Evolutionary conservation across 768 basidiomycete species (phyloP), one percentile per base, ranked within the genome.

Genomic region (Russula sp.): DNA sequence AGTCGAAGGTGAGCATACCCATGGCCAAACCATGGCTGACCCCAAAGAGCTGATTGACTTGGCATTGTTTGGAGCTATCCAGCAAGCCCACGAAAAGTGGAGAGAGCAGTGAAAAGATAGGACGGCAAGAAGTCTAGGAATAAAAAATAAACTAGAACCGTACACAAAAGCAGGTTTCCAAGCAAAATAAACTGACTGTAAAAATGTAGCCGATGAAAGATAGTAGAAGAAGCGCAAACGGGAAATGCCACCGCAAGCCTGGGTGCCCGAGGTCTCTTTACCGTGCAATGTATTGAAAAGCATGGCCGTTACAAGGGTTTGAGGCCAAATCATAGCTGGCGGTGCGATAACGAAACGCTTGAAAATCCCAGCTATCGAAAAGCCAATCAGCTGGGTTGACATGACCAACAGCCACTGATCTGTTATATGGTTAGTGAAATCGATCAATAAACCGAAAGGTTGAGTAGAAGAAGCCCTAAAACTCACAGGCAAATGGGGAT

Each of bases 31-130:
- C 71, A 36, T 59, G 61, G 24, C 69, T 68, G 63, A 84, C 84
- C 38, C 90, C 90, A 68, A 92, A 92, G 71, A 92, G 74, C 70
- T 88, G 84, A 73, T 91, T 92, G 70, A 93, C 81, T 74, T 77
- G 56, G 87, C 67, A 68, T 90, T 88, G 57, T 87, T 67, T 0
- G 90, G 91, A 1, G 77, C 85, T 57, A 92, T 90, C 90, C 83
- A 84, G 70, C 79, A 80, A 4, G 81, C 78, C 80, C 81, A 83
- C 22, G 77, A 75, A 72, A 81, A 75, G 60, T 63, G 18, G 69
- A 63, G 52, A 76, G 74, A 20, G 75, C 69, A 68, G 69, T 18
- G 52, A 69, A 66, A 22, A 67, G 38, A 59, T 64, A 69, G 0
- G 66, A 53, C 2, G 62, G 61, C 0, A 64, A 44, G 44, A 59